Conservation (phyloP, 306 rosid genomes). For the Lathyrus aphaca region DNA sequence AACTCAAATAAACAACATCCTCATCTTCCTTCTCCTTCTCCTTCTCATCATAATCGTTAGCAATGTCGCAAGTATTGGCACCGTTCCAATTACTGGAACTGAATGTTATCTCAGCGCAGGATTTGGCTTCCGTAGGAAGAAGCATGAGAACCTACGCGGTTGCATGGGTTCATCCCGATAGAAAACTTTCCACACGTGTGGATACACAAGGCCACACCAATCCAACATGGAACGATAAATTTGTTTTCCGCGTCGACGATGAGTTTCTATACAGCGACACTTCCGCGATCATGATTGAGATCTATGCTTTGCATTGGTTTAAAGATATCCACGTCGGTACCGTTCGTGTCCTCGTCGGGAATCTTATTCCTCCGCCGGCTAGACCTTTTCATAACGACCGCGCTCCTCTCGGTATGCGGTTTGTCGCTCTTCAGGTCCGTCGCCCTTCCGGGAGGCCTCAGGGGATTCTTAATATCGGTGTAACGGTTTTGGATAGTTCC, state of each 20-base stretch:
- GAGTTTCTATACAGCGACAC: constrained; percentile 65
- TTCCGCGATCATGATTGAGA: constrained; percentile 79
- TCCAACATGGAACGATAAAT: constrained; percentile 95
- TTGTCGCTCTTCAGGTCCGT: constrained; percentile 83
- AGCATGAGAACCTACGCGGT: constrained; percentile 82
- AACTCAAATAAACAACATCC: constrained; percentile 21
- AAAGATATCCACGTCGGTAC: constrained; percentile 83
- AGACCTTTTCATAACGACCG: constrained; percentile 38
- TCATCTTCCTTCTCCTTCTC: background rate
- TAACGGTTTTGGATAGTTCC: constrained; percentile 75
- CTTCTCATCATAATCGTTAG: background rate
- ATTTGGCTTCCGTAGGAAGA: constrained; percentile 59
- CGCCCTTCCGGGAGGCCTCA: constrained; percentile 82
- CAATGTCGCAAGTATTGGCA: constrained; percentile 52
- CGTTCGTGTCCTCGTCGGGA: constrained; percentile 70
- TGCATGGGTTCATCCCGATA: constrained; percentile 78
- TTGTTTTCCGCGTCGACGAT: constrained; percentile 82
- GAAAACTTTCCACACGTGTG: constrained; percentile 76
- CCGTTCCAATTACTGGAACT: constrained; percentile 82
- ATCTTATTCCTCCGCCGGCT: constrained; percentile 54
- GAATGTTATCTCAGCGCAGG: constrained; percentile 80
- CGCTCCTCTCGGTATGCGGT: constrained; percentile 64
- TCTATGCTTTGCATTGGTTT: constrained; percentile 90
- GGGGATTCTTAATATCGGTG: constrained; percentile 86
- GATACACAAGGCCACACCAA: constrained; percentile 72